Evolutionary conservation across 169 alveolate genomes (phyloP), one percentile per base, ranked within the genome.

Genomic region (Neospora caninum): DNA sequence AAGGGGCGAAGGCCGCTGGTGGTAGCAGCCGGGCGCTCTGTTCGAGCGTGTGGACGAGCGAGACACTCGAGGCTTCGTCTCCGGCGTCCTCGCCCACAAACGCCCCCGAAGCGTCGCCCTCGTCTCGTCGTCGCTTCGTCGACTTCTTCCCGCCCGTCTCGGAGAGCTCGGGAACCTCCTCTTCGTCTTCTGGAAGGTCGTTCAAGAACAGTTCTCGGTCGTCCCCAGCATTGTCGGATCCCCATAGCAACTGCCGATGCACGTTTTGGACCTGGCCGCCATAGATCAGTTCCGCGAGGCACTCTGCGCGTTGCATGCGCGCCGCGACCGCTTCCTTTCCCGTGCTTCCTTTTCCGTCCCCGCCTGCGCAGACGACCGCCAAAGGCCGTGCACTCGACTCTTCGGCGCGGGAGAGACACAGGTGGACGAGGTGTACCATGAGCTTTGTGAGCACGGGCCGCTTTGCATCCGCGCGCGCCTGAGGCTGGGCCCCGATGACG

Each of bases 331-430:
- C 86, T 29, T 78, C 45, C 82, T 69, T 29, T 18, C 82, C 82
- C 18, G 34, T 6, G n/a, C 22, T 34, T 20, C 22, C 82, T 69
- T 69, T 20, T 69, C 82, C 22, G 22, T 49, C 13, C 58, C 13
- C 58, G 4, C 13, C 13, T 4, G 4, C 58, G 58, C 4, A 49
- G 82, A 69, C 34, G 7, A 4, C 16, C 39, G 34, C 39, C 27
- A 20, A 18, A 10, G 42, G n/a, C n/a, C 34, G 7, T 6, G 82
- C 82, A 20, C 86, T 49, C n/a, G 89, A 22, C n/a, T 41, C 89
- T 34, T 82, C 89, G 38, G 67, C 89, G 89, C 89, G 89, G 4
- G 54, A 41, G 89, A 82, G 54, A 41, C n/a, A 82, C 69, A 82
- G 67, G 10, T 82, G 43, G 38, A 43, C 64, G 67, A 82, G 89